Evolutionary conservation across 768 basidiomycete genomes (phyloP).

Genomic region (Lactarius hengduanensis): DNA sequence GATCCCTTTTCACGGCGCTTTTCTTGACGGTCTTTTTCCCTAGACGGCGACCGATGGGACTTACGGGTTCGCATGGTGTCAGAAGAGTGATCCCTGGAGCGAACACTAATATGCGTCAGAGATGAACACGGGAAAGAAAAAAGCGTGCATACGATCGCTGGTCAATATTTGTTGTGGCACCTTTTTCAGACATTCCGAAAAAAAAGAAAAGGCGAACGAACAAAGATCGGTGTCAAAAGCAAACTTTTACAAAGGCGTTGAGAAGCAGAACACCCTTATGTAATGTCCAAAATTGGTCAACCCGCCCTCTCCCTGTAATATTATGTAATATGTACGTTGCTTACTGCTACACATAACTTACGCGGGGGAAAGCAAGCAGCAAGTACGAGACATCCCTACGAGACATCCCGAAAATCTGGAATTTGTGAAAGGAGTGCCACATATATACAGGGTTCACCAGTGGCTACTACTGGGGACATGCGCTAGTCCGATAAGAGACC

Average conservation of each 20-base stretch:
- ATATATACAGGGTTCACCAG: too few relatives aligned
- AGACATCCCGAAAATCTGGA: too few relatives aligned
- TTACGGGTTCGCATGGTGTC: slow-evolving; percentile 72
- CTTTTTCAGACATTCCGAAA: slow-evolving; percentile 26
- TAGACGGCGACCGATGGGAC: slow-evolving; percentile 71
- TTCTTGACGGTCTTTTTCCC: slow-evolving; percentile 58
- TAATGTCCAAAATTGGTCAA: slow-evolving; percentile 4
- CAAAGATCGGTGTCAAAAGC: slow-evolving; percentile 16
- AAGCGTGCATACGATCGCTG: slow-evolving; percentile 27
- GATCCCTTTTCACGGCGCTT: slow-evolving; percentile 50
- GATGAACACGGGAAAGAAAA: neutral
- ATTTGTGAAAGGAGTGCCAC: too few relatives aligned
- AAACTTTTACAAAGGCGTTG: neutral
- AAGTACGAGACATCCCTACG: too few relatives aligned
- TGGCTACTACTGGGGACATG: too few relatives aligned
- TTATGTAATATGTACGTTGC: slow-evolving; percentile 9
- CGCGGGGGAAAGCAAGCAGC: too few relatives aligned
- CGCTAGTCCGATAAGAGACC: neutral
- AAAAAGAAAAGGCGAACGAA: neutral
- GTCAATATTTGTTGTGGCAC: slow-evolving; percentile 23
- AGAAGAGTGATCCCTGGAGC: slow-evolving; percentile 72
- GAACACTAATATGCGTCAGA: slow-evolving; percentile 23
- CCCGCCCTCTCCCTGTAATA: neutral
- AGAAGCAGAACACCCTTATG: slow-evolving; percentile 17
- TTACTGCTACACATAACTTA: too few relatives aligned